Conservation (phyloP, 768 basidiomycete species). For the Tulasnella sp. region DNA sequence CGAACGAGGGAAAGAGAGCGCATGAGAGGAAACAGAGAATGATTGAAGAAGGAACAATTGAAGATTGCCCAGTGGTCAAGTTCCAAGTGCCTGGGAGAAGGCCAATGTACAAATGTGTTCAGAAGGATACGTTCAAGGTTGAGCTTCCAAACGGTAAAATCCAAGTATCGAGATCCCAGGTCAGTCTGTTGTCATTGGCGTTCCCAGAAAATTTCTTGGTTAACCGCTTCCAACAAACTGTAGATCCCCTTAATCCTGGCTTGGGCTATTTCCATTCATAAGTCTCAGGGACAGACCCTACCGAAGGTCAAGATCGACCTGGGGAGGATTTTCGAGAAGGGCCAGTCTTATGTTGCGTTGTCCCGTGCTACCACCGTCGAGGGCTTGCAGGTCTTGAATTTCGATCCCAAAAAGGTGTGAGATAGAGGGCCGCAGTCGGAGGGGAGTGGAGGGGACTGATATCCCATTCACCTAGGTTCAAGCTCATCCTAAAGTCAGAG, state of each 20-base stretch:
- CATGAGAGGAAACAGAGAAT: conserved; percentile 29
- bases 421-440: neutral
- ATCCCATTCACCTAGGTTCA: conserved; percentile 46
- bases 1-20: conserved; percentile 27
- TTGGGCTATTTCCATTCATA: conserved; percentile 99
- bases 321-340: conserved; percentile 88
- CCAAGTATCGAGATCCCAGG: conserved; percentile 75
- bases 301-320: conserved; percentile 94
- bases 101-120: conserved; percentile 51
- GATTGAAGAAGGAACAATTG: conserved; percentile 33
- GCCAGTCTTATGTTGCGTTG: conserved; percentile 89
- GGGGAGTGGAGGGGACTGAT: neutral
- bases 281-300: conserved; percentile 95
- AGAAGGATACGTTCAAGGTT: conserved; percentile 76
- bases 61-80: conserved; percentile 51
- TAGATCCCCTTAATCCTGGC: conserved; percentile 84
- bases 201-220: too few relatives aligned
- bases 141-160: conserved; percentile 84
- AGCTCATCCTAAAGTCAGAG: conserved; percentile 66
- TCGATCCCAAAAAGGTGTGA: conserved; percentile 69
- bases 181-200: conserved; percentile 38
- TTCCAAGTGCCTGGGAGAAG: conserved; percentile 54
- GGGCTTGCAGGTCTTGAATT: conserved; percentile 79
- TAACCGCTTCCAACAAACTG: conserved; percentile 9
- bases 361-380: conserved; percentile 84